Base-by-base conservation (phyloP, 805 yeast genomes). In the Jamesozyma rosinii region DNA sequence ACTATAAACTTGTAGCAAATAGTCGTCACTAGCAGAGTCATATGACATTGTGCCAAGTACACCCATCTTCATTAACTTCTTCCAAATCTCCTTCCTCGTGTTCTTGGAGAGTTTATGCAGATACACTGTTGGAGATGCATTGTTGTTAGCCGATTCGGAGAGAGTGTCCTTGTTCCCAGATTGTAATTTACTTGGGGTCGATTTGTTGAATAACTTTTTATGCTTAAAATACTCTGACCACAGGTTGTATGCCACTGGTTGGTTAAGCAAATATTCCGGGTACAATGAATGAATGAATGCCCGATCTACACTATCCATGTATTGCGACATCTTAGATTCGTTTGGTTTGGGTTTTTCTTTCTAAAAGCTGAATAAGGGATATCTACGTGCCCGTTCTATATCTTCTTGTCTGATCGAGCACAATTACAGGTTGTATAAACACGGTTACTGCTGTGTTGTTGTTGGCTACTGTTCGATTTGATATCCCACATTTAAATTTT, bases 41-140 rank as follows among this genome's bases (percentile, higher is more conserved):
- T 54, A 61, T 2, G 63, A 54, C 8, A 61, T 47, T 4, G 64
- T 60, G 8, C 66, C 66, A 4, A 60, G 41, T 13, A 61, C 63
- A 11, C 64, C 64, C 32, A 60, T 38, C 22, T 47, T 46, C 54
- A 55, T 57, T 37, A 61, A 42, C 40, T 51, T 57, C 17, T 54
- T 53, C 66, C 66, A 61, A 9, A 61, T 54, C 36, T 61, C 63
- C 35, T 56, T 61, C 40, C 56, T 52, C 4, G 52, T 40, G 3
- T 47, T 35, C 17, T 38, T 31, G 10, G 44, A 45, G 15, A 20
- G 24, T 15, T 20, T 39, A 20, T 35, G 29, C 14, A 37, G 10
- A 17, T 34, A 27, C 9, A 24, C 20, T 2, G 33, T 22, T 4
- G 29, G 6, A 5, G 29, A 5, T 24, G 18, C 3, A 37, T 26